These are phyloP conservation scores for Trametes punicea DNA, from an alignment of 768 basidiomycete genomes.

Conservation along the genomic window DNA sequence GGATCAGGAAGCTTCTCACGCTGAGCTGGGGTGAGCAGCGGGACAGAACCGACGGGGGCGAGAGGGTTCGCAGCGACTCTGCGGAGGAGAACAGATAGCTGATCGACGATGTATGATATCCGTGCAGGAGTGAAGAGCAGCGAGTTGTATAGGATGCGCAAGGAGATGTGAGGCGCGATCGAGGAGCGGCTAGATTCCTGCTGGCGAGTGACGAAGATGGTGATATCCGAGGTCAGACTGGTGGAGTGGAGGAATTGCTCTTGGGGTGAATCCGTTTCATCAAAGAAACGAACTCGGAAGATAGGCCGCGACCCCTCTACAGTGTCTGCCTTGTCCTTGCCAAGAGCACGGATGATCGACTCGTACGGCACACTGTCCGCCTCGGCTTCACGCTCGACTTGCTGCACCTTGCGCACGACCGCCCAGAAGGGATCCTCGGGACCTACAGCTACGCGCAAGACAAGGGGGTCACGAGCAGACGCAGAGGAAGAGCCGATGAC, in stretches of 20 bases:
- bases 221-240: constrained; percentile 86
- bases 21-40: constrained; percentile 74
- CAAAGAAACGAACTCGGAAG: constrained; percentile 96
- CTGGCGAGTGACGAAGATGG: constrained; percentile 79
- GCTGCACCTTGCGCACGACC: constrained; percentile 81
- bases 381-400: constrained; percentile 79
- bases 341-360: constrained; percentile 63
- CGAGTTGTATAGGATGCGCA: constrained; percentile 92
- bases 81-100: constrained; percentile 75
- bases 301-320: constrained; percentile 55
- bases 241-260: constrained; percentile 78
- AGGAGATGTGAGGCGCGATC: constrained; percentile 69
- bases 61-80: constrained; percentile 67
- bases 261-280: constrained; percentile 75
- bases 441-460: constrained; percentile 80
- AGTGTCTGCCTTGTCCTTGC: constrained; percentile 59
- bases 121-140: constrained; percentile 81
- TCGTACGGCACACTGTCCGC: constrained; percentile 81
- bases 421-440: constrained; percentile 88
- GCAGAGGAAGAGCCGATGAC: constrained; percentile 88
- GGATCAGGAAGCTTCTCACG: constrained; percentile 74
- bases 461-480: constrained; percentile 68
- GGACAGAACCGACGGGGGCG: constrained; percentile 71
- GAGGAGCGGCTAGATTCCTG: constrained; percentile 65
- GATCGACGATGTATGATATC: constrained; percentile 77